Conservation (phyloP, 495 filamentous ascomycete genomes). For the Trichoderma virens region DNA sequence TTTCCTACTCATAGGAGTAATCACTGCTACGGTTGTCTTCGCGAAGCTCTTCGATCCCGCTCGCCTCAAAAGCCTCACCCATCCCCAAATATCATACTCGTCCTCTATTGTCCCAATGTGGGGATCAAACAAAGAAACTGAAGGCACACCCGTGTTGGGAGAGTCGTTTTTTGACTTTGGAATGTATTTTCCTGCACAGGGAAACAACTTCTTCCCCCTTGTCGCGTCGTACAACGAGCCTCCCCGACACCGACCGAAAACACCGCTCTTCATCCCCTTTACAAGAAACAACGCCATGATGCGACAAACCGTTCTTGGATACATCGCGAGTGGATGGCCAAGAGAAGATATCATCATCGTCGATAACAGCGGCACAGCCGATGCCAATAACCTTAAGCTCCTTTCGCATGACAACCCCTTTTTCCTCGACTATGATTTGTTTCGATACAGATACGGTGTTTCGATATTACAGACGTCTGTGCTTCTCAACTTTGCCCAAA, state of each 20-base stretch:
- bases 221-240: background rate
- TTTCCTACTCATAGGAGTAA: background rate
- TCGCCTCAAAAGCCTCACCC: background rate
- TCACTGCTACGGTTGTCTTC: background rate
- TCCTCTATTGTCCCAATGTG: background rate
- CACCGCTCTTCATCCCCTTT: slow-evolving; percentile 54
- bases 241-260: slow-evolving; percentile 16
- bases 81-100: background rate
- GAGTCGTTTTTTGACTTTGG: background rate
- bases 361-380: slow-evolving; percentile 57
- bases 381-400: slow-evolving; percentile 42
- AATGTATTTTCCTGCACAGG: background rate
- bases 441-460: slow-evolving; percentile 44
- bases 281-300: slow-evolving; percentile 52
- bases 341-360: slow-evolving; percentile 51
- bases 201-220: slow-evolving; percentile 2
- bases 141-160: background rate
- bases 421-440: slow-evolving; percentile 48
- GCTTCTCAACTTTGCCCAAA: slow-evolving; percentile 52
- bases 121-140: background rate
- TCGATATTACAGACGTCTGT: slow-evolving; percentile 51
- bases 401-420: slow-evolving; percentile 54
- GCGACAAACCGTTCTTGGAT: slow-evolving; percentile 50
- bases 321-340: slow-evolving; percentile 57
- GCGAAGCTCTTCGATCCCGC: background rate